Base-by-base conservation (phyloP, 345 rosid genomes). In the Nephelium lappaceum region DNA sequence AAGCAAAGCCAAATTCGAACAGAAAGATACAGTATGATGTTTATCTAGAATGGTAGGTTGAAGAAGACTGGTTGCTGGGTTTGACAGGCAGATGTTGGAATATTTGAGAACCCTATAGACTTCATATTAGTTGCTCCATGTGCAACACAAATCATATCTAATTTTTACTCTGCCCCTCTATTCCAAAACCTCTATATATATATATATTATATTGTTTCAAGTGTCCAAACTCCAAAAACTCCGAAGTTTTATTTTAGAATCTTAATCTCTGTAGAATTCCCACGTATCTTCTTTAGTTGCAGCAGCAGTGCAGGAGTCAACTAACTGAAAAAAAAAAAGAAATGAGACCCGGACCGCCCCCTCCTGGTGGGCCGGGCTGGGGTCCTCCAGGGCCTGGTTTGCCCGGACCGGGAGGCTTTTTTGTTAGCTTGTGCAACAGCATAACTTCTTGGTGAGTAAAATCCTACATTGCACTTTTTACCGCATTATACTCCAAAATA, bases 391-490 rank as follows among this genome's bases (percentile, higher is more conserved):
- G 60, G 6, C 81, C 81, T n/a, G 75, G 53, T 24, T 67, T 64
- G 21, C 71, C 80, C 3, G 41, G 76, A 14, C 77, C 80, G 8
- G n/a, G 5, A 0, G 76, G 78, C 45, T 72, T 55, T 5, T 77
- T 80, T 21, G 68, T 38, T 47, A 79, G 84, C 79, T 47, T 85
- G 73, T 85, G 80, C 66, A 67, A 47, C 77, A 3, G 75, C 45
- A 9, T 79, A 7, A 79, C 83, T 14, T 81, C 86, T 78, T 81
- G 88, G 85, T 79, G 62, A 24, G 62, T 27, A 18, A 27, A 39
- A 8, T 58, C 18, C 67, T 12, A n/a, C 45, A 61, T 19, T 6
- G 16, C 62, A 19, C 15, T 55, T 18, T 25, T 15, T 9, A 25
- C 19, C 18, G 62, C 41, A 24, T 25, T 8, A 69, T 6, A 58